A percentile compares a stretch with the other conserved stretches of the same genome.
Conservation (phyloP, 495 filamentous ascomycete species). For the Neurospora intermedia region DNA sequence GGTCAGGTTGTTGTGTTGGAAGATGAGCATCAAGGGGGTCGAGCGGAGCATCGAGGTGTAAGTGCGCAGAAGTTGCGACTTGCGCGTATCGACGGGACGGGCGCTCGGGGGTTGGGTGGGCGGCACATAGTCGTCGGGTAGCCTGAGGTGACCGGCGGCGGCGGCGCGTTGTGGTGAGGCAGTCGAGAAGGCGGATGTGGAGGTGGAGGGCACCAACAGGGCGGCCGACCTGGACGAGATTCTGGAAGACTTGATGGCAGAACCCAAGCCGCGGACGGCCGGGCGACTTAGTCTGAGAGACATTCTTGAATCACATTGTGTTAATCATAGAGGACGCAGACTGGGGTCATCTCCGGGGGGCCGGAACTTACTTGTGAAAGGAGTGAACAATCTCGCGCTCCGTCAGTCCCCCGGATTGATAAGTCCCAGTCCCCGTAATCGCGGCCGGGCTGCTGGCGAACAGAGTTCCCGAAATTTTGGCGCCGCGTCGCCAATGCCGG, state of each 20-base stretch:
- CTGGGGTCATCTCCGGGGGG: not conserved
- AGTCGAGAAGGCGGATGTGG: constrained; percentile 3
- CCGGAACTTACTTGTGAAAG: not conserved
- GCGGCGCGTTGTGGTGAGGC: constrained; percentile 26
- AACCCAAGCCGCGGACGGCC: constrained; percentile 16
- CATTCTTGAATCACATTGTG: constrained; percentile 9
- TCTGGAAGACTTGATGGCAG: constrained; percentile 13
- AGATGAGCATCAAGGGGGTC: constrained; percentile 77
- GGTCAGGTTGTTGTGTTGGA: constrained; percentile 95
- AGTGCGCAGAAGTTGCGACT: constrained; percentile 86
- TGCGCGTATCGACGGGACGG: constrained; percentile 73
- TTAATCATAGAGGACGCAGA: not conserved
- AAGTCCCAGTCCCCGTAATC: not conserved
- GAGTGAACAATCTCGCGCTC: not conserved
- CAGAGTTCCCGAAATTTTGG: constrained; percentile 20
- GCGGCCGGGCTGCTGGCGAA: not conserved
- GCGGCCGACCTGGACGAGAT: constrained; percentile 6
- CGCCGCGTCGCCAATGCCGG: constrained; percentile 1
- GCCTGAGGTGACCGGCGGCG: constrained; percentile 33
- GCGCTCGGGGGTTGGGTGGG: constrained; percentile 80
- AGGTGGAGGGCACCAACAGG: constrained; percentile 12
- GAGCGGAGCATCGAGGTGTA: constrained; percentile 91
- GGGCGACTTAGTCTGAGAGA: constrained; percentile 23
- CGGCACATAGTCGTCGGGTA: constrained; percentile 47
- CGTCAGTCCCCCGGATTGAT: not conserved